Conservation (phyloP, 2,329 filamentous ascomycete genomes). For the Dactylellina drechsleri region DNA sequence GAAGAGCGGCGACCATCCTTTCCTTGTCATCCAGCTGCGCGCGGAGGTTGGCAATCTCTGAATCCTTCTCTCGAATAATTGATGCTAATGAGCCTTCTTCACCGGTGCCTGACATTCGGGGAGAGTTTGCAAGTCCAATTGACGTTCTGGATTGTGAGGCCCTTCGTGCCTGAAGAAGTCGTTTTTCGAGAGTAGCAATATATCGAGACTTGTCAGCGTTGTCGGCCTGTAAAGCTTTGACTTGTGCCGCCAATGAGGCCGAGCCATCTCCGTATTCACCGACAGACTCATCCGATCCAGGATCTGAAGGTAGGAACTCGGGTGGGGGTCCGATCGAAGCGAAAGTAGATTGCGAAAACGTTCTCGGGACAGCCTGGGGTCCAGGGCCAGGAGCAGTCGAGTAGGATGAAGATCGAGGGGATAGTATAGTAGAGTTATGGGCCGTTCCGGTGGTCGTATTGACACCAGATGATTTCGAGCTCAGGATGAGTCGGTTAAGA, state of each 20-base stretch:
- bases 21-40: slow-evolving; percentile 93
- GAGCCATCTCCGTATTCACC: slow-evolving; percentile 88
- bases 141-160: slow-evolving; percentile 90
- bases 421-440: slow-evolving; percentile 33
- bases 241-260: slow-evolving; percentile 83
- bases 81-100: slow-evolving; percentile 79
- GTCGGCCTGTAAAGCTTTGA: slow-evolving; percentile 91
- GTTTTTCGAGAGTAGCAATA: slow-evolving; percentile 90
- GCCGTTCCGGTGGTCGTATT: slow-evolving; percentile 75
- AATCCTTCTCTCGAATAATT: slow-evolving; percentile 85
- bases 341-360: slow-evolving; percentile 66
- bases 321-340: slow-evolving; percentile 64
- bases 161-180: slow-evolving; percentile 86
- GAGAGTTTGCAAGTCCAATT: slow-evolving; percentile 71
- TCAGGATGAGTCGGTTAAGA: slow-evolving; percentile 91
- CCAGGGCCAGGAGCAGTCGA: slow-evolving; percentile 69
- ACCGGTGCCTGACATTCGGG: slow-evolving; percentile 69
- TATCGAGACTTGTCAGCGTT: slow-evolving; percentile 97
- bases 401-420: slow-evolving; percentile 63
- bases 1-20: slow-evolving; percentile 86
- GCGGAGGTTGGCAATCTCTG: slow-evolving; percentile 89
- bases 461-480: slow-evolving; percentile 93
- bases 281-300: slow-evolving; percentile 72
- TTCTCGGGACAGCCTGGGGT: slow-evolving; percentile 66
- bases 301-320: slow-evolving; percentile 64